Conservation (phyloP, 1,284 basidiomycete species). For the Xanthoconium separans region DNA sequence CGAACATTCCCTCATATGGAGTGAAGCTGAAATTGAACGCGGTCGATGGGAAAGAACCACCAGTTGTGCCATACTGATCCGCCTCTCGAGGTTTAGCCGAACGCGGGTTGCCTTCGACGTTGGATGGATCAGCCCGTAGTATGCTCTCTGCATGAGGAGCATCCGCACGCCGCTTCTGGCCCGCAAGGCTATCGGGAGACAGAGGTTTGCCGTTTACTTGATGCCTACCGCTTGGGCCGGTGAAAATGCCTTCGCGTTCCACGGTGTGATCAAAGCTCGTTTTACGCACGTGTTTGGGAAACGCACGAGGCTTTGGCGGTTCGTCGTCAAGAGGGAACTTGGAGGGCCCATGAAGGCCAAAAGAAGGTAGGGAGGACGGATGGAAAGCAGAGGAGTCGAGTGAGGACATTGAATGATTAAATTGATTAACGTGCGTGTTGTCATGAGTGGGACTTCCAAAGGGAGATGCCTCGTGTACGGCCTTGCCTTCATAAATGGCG, state of each 20-base stretch:
- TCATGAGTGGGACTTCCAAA: slow-evolving; percentile 37
- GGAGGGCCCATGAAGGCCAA: slow-evolving; percentile 57
- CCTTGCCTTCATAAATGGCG: slow-evolving; percentile 58
- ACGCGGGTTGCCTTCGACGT: slow-evolving; percentile 41
- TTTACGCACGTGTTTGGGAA: slow-evolving; percentile 83
- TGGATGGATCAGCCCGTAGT: slow-evolving; percentile 72
- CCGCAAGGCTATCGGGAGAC: slow-evolving; percentile 58
- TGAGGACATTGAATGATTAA: slow-evolving; percentile 42
- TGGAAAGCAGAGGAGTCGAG: slow-evolving; percentile 54
- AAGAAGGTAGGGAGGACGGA: slow-evolving; percentile 67
- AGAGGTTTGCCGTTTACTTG: slow-evolving; percentile 76
- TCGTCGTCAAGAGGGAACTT: slow-evolving; percentile 40
- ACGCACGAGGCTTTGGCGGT: slow-evolving; percentile 50
- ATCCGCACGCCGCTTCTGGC: slow-evolving; percentile 74
- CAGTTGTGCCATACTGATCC: slow-evolving; percentile 36
- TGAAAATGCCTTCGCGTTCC: slow-evolving; percentile 59
- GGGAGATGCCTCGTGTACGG: slow-evolving; percentile 32
- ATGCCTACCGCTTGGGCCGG: slow-evolving; percentile 62
- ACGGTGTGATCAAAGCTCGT: slow-evolving; percentile 92
- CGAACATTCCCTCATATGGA: slow-evolving; percentile 70
- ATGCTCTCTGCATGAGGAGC: slow-evolving; percentile 73
- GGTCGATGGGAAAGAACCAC: slow-evolving; percentile 65
- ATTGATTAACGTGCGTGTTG: slow-evolving; percentile 38
- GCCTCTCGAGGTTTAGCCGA: slow-evolving; percentile 29
- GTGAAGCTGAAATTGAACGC: slow-evolving; percentile 78